Percentiles rank a stretch among this genome's conserved stretches.
Evolutionary conservation across 2,329 filamentous ascomycete species (phyloP).

Genomic region (Ramularia endophylla): DNA sequence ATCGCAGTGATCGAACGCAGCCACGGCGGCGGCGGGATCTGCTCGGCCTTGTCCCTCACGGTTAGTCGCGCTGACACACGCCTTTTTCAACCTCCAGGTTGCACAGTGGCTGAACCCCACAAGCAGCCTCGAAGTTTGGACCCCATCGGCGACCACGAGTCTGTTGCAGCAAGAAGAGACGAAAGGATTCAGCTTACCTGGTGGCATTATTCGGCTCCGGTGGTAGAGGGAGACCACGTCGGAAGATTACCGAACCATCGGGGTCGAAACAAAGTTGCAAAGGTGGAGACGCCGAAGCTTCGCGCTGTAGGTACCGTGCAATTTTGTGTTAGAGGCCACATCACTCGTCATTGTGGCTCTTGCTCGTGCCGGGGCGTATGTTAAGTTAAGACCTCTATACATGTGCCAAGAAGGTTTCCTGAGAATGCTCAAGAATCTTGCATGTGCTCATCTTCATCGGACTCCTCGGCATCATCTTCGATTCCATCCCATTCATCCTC

Average conservation of each 20-base stretch:
- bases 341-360: slow-evolving; percentile 5
- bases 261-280: slow-evolving; percentile 6
- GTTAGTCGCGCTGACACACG: slow-evolving; percentile 25
- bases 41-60: slow-evolving; percentile 14
- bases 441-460: slow-evolving; percentile 24
- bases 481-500: slow-evolving; percentile 32
- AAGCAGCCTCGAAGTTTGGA: slow-evolving; percentile 18
- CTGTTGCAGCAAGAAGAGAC: background rate
- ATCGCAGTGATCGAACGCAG: slow-evolving; percentile 13
- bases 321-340: background rate
- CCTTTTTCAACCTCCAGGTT: slow-evolving; percentile 20
- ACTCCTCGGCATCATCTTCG: slow-evolving; percentile 30
- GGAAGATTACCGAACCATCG: no score
- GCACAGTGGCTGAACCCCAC: slow-evolving; percentile 14
- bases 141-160: slow-evolving; percentile 8
- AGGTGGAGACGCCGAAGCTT: slow-evolving; percentile 1
- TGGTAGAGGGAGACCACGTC: background rate
- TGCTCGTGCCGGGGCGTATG: slow-evolving; percentile 1
- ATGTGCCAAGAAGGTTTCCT: background rate
- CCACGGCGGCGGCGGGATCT: slow-evolving; percentile 8
- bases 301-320: slow-evolving; percentile 3
- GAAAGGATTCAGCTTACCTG: background rate
- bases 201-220: no score
- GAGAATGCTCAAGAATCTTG: slow-evolving; percentile 22
- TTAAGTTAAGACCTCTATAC: background rate